These are phyloP conservation scores for Fusarium anthophilum DNA, from an alignment of 2,329 filamentous ascomycete genomes.

Conservation along the genomic window DNA sequence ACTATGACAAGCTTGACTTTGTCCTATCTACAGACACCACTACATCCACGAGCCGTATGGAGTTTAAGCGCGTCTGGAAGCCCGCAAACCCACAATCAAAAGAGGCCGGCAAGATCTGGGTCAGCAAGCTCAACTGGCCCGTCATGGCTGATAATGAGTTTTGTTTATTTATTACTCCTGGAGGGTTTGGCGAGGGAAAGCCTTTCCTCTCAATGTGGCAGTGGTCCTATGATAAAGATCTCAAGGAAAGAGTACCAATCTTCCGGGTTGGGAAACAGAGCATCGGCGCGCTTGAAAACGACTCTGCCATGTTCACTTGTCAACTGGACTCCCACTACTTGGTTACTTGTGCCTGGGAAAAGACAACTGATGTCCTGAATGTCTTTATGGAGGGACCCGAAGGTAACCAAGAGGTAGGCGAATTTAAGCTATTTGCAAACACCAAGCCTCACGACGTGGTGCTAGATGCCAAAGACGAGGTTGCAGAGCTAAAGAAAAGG, in stretches of 20 bases:
- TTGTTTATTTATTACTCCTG: constrained; percentile 23
- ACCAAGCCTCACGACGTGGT: constrained; percentile 3
- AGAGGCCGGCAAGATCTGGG: constrained; percentile 14
- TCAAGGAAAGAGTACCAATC: background rate
- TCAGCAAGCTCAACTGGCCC: constrained; percentile 25
- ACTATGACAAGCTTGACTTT: constrained; percentile 18
- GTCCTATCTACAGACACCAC: constrained; percentile 5
- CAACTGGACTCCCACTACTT: constrained; percentile 11
- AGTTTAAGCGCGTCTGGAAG: constrained; percentile 18
- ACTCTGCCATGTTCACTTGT: constrained; percentile 4
- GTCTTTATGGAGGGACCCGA: background rate
- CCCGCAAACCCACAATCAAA: background rate
- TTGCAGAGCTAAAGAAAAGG: background rate
- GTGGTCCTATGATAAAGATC: background rate
- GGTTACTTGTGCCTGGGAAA: constrained; percentile 21
- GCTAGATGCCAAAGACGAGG: background rate
- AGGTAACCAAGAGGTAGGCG: background rate
- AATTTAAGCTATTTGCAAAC: background rate
- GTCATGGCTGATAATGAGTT: constrained; percentile 5
- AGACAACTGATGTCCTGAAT: background rate
- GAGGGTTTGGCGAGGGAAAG: constrained; percentile 26
- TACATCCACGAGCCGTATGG: background rate
- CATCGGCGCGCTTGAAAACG: background rate
- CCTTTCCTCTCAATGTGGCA: constrained; percentile 28
- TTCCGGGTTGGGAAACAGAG: constrained; percentile 9